Percentiles rank a stretch among this genome's conserved stretches.
phyloP scores from a whole-genome alignment of 345 rosid genomes.

The Pugionium dolabratum region DNA sequence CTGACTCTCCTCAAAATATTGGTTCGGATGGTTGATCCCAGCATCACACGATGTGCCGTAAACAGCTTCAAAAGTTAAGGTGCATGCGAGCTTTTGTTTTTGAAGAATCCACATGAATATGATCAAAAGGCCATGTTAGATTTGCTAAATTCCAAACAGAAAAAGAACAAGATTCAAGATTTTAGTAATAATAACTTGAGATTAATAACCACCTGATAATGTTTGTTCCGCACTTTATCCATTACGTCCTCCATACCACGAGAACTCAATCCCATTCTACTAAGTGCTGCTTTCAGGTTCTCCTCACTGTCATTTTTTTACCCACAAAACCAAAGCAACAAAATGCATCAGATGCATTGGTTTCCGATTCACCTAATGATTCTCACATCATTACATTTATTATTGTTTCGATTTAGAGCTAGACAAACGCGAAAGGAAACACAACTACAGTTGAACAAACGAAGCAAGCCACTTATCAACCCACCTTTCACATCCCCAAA shows the following conservation, averaged over 20 bases:
- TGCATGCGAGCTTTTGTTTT: constrained; percentile 78
- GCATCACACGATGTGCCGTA: constrained; percentile 68
- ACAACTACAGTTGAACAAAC: constrained; percentile 13
- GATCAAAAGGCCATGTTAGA: constrained; percentile 2
- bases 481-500: no score
- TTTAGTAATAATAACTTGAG: constrained; percentile 2
- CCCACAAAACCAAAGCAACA: constrained; percentile 2
- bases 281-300: constrained; percentile 80
- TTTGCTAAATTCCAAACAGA: background rate
- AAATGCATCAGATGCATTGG: constrained; percentile 7
- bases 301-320: constrained; percentile 57
- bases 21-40: constrained; percentile 93
- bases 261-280: constrained; percentile 72
- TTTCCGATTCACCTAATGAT: background rate
- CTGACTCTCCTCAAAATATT: constrained; percentile 82
- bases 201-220: constrained; percentile 64
- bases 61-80: constrained; percentile 81
- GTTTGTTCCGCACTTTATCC: constrained; percentile 79
- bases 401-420: background rate
- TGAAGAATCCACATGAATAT: constrained; percentile 18
- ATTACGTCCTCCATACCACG: constrained; percentile 67
- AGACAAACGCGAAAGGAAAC: background rate
- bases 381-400: background rate
- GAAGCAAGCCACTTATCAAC: background rate
- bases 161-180: constrained; percentile 7